Evolutionary conservation across 2,329 filamentous ascomycete genomes (phyloP).

Genomic region (Sclerotinia subarctica): DNA sequence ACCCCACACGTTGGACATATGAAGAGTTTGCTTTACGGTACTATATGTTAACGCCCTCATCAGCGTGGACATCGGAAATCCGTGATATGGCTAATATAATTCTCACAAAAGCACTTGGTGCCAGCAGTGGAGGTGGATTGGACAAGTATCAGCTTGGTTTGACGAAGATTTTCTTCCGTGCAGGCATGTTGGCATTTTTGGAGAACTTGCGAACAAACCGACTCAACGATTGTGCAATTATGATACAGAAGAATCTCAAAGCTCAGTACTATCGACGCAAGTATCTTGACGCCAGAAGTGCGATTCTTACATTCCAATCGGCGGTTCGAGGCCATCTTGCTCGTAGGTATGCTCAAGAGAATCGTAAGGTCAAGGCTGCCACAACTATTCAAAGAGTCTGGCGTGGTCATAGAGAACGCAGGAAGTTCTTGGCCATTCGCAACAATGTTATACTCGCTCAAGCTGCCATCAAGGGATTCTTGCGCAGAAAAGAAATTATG

Average conservation of each 20-base stretch:
- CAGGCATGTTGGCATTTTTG: constrained; percentile 96
- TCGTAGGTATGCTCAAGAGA: constrained; percentile 72
- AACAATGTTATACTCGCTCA: constrained; percentile 85
- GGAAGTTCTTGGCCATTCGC: constrained; percentile 72
- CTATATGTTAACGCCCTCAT: constrained; percentile 94
- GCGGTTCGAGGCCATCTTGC: constrained; percentile 74
- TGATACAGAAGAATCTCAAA: constrained; percentile 98
- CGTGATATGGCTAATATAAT: constrained; percentile 92
- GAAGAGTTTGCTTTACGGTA: constrained; percentile 97
- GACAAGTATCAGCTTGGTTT: constrained; percentile 98
- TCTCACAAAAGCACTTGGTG: constrained; percentile 79
- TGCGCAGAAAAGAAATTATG: constrained; percentile 87
- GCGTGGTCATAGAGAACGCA: constrained; percentile 88
- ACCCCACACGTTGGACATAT: constrained; percentile 97
- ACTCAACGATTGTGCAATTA: constrained; percentile 88
- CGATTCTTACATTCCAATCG: constrained; percentile 78
- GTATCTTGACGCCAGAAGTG: constrained; percentile 81
- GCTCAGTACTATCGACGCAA: constrained; percentile 93
- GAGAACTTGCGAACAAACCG: constrained; percentile 89
- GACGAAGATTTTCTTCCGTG: constrained; percentile 99
- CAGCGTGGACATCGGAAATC: constrained; percentile 90
- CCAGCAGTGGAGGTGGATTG: constrained; percentile 66
- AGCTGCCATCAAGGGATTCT: constrained; percentile 85
- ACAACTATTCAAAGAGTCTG: constrained; percentile 94
- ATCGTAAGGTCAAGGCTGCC: constrained; percentile 79